A percentile compares a stretch with the other conserved stretches of the same genome.
phyloP scores from a whole-genome alignment of 129 eudicot genomes.

The Scalesia atractyloides region DNA sequence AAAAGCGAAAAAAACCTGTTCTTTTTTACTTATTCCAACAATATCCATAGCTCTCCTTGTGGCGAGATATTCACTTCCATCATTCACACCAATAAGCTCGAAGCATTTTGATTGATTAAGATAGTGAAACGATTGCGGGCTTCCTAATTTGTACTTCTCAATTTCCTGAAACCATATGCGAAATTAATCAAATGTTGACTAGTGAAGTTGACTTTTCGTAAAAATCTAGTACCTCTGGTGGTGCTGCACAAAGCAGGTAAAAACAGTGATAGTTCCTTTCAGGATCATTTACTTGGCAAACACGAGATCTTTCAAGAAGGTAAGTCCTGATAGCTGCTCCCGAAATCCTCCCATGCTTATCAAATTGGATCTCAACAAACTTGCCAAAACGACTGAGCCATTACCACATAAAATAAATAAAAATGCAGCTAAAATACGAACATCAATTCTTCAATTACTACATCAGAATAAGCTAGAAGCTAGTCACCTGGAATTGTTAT shows the following conservation, averaged over 20 bases:
- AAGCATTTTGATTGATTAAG: conserved; percentile 97
- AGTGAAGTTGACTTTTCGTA: background rate
- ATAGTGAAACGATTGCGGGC: conserved; percentile 89
- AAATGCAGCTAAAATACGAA: conserved; percentile 13
- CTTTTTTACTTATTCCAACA: conserved; percentile 89
- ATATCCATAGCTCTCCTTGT: conserved; percentile 98
- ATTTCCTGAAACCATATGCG: conserved; percentile 60
- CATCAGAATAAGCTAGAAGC: conserved; percentile 8
- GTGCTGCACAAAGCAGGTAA: conserved; percentile 99
- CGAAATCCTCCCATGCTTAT: conserved; percentile 95
- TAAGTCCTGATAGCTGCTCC: conserved; percentile 99
- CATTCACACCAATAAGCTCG: conserved; percentile 85
- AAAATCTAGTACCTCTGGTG: conserved; percentile 65
- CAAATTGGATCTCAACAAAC: conserved; percentile 99
- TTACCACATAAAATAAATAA: conserved; percentile 12
- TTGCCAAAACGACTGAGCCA: conserved; percentile 91
- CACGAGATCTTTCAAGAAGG: conserved; percentile 97
- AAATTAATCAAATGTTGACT: conserved; percentile 21
- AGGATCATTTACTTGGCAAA: conserved; percentile 92
- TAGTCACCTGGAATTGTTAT: conserved; percentile 90
- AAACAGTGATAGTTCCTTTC: conserved; percentile 98
- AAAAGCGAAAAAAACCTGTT: conserved; percentile 57
- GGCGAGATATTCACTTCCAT: conserved; percentile 87
- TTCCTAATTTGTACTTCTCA: conserved; percentile 80
- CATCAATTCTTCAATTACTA: background rate